Conservation (phyloP, 1,284 basidiomycete genomes). For the Mycena sp. region DNA sequence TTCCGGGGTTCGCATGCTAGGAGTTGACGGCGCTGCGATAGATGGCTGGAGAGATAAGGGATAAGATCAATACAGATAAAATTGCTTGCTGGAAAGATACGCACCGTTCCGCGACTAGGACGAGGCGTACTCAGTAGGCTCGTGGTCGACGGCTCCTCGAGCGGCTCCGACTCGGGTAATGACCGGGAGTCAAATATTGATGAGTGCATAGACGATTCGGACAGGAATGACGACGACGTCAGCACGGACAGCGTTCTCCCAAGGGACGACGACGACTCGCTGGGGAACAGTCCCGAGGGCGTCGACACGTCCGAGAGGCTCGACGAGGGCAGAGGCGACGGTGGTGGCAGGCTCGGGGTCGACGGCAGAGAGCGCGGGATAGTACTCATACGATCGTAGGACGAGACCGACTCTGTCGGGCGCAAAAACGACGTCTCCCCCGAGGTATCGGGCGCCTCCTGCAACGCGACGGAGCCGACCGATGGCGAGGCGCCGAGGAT, state of each 20-base stretch:
- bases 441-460: constrained; percentile 26
- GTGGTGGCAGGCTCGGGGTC: constrained; percentile 1
- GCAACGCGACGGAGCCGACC: constrained; percentile 27
- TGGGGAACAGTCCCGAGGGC: constrained; percentile 21
- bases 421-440: constrained; percentile 42
- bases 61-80: constrained; percentile 15
- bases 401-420: constrained; percentile 41
- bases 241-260: constrained; percentile 22
- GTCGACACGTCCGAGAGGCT: constrained; percentile 27
- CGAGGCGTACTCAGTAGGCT: constrained; percentile 59
- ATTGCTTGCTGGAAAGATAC: constrained; percentile 25
- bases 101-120: constrained; percentile 46
- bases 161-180: constrained; percentile 11
- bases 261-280: constrained; percentile 18
- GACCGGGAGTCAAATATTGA: constrained; percentile 4
- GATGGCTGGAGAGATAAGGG: constrained; percentile 33
- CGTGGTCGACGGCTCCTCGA: constrained; percentile 51
- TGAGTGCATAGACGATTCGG: constrained; percentile 12
- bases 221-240: constrained; percentile 25
- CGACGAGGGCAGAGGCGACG: neutral
- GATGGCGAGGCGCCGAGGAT: constrained; percentile 30
- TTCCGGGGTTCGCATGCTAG: constrained; percentile 48
- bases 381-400: constrained; percentile 35
- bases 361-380: constrained; percentile 27
- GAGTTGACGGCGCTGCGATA: constrained; percentile 28